Evolutionary conservation across 306 rosid species (phyloP).

Genomic region (Begonia masoniana): DNA sequence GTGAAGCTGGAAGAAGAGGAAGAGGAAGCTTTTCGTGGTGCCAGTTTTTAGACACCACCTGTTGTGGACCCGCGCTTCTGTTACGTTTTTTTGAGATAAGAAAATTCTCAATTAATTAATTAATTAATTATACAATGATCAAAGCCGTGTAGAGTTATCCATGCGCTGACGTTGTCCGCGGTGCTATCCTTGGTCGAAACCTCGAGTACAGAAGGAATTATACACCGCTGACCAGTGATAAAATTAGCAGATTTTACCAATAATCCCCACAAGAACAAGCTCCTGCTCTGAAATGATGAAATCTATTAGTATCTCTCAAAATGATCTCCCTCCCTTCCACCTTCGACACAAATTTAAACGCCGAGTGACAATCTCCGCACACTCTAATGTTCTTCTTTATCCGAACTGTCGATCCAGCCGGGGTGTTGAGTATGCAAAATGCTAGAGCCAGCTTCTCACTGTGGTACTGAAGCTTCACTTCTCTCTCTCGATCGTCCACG

Average conservation of each 20-base stretch:
- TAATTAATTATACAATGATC: too few species aligned
- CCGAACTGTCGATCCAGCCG: conserved; percentile 10
- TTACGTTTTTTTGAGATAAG: too few species aligned
- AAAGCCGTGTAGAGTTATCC: too few species aligned
- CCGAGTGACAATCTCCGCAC: conserved; percentile 20
- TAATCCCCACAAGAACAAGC: conserved; percentile 16
- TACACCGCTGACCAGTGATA: too few species aligned
- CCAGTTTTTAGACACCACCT: too few species aligned
- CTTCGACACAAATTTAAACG: conserved; percentile 15
- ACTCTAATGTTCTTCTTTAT: conserved; percentile 19
- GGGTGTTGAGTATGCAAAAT: conserved; percentile 11
- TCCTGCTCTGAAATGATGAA: conserved; percentile 12
- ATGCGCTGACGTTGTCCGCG: too few species aligned
- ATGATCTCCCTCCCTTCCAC: conserved; percentile 11
- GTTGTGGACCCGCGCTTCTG: too few species aligned
- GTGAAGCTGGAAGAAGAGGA: too few species aligned
- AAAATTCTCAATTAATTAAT: too few species aligned
- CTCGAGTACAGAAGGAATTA: too few species aligned
- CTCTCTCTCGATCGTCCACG: conserved; percentile 14
- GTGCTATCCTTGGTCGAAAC: too few species aligned
- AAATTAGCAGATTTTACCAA: conserved; percentile 4
- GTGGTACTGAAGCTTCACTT: conserved; percentile 13
- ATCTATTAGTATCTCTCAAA: conserved; percentile 16
- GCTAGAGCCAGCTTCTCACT: conserved; percentile 20
- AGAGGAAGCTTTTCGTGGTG: too few species aligned